Conservation (phyloP, 441 rosid genomes). For the Mallotus japonicus region DNA sequence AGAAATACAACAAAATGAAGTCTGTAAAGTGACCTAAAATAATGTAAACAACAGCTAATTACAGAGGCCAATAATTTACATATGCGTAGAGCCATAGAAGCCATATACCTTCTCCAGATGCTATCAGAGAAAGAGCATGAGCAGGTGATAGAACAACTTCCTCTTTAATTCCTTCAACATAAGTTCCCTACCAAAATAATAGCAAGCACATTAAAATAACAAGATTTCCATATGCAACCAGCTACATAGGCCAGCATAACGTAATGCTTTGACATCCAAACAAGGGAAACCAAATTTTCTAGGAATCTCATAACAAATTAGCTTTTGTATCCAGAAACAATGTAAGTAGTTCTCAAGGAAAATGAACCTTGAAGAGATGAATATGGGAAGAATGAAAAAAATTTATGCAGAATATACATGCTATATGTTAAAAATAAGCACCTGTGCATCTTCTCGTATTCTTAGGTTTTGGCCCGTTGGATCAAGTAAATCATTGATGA, state of each 20-base stretch:
- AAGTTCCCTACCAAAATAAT: constrained; percentile 47
- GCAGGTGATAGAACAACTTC: constrained; percentile 79
- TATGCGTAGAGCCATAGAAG: neutral
- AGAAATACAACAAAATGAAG: neutral
- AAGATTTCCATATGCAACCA: neutral
- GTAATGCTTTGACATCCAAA: neutral
- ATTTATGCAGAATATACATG: neutral
- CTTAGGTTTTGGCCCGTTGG: constrained; percentile 65
- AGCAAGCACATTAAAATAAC: constrained; percentile 19
- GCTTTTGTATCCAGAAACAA: neutral
- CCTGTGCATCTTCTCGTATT: constrained; percentile 70
- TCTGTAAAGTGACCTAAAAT: neutral
- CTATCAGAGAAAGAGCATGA: constrained; percentile 72
- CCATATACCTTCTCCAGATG: constrained; percentile 65
- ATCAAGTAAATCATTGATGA: constrained; percentile 69
- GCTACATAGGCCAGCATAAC: neutral
- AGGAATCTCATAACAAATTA: neutral
- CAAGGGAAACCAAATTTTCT: neutral
- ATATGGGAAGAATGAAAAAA: constrained; percentile 4
- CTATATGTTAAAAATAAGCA: constrained; percentile 11
- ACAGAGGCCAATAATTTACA: neutral
- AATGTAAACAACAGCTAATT: neutral
- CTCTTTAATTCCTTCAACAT: constrained; percentile 65
- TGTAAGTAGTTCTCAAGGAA: neutral
- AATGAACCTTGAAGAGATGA: neutral